Conservation (phyloP, 148 eudicot species). For the Fagopyrum tataricum region DNA sequence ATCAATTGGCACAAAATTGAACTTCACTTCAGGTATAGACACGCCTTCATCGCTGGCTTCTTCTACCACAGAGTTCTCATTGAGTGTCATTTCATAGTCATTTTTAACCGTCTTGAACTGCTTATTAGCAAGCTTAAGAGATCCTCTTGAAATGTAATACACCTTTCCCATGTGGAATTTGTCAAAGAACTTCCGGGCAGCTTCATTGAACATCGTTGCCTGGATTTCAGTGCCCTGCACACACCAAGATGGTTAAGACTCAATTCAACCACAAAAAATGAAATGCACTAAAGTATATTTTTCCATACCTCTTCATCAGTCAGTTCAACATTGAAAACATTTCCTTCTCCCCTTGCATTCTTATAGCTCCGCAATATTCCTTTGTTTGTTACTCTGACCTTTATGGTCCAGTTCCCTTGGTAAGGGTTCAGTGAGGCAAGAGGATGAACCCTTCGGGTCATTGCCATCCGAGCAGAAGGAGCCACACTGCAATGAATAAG, state of each 20-base stretch:
- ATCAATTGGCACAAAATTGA: conserved; percentile 88
- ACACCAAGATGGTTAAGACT: background rate
- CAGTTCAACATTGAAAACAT: conserved; percentile 90
- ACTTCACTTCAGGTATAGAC: conserved; percentile 72
- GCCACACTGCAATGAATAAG: conserved; percentile 50
- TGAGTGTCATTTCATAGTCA: conserved; percentile 94
- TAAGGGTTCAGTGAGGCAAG: conserved; percentile 92
- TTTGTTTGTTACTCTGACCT: conserved; percentile 83
- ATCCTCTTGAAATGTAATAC: conserved; percentile 86
- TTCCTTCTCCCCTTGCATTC: conserved; percentile 89
- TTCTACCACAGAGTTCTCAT: conserved; percentile 78
- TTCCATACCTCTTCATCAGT: conserved; percentile 93
- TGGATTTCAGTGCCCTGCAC: conserved; percentile 94
- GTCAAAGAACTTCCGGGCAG: conserved; percentile 86
- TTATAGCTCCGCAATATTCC: conserved; percentile 64
- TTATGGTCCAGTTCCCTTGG: conserved; percentile 94
- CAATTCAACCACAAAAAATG: background rate
- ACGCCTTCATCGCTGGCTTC: conserved; percentile 64
- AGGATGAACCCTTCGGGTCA: conserved; percentile 81
- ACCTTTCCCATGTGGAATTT: conserved; percentile 81
- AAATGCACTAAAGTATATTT: background rate
- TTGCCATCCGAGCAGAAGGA: conserved; percentile 84
- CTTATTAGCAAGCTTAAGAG: conserved; percentile 83
- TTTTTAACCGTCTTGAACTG: conserved; percentile 80
- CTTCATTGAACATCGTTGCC: conserved; percentile 98